These are phyloP conservation scores for Setaria italica DNA, from an alignment of 202 grass and related monocot genomes.

Conservation along the genomic window DNA sequence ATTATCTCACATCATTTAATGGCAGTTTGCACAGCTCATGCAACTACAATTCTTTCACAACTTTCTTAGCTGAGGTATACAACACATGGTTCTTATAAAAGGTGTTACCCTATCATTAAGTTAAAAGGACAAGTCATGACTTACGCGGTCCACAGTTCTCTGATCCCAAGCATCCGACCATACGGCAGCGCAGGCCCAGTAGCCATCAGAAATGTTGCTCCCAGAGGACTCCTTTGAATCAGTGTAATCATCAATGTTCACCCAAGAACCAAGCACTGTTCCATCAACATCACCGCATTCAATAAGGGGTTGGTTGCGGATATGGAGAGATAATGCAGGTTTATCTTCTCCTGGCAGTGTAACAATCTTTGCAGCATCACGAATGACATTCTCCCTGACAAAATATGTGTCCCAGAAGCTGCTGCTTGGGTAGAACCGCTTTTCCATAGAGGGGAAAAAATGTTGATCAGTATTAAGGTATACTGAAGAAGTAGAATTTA, in stretches of 20 bases:
- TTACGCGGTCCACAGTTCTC: slow-evolving; percentile 90
- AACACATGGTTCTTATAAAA: slow-evolving; percentile 21
- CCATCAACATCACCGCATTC: slow-evolving; percentile 93
- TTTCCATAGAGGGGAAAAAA: slow-evolving; percentile 45
- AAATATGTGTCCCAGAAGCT: slow-evolving; percentile 82
- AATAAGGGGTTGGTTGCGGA: slow-evolving; percentile 48
- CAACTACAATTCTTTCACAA: slow-evolving; percentile 11
- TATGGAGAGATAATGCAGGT: slow-evolving; percentile 58
- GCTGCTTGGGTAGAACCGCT: slow-evolving; percentile 93
- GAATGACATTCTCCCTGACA: slow-evolving; percentile 63
- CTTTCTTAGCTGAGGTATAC: slow-evolving; percentile 32
- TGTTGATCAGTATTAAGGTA: slow-evolving; percentile 48
- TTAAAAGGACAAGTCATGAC: slow-evolving; percentile 51
- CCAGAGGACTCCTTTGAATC: slow-evolving; percentile 55
- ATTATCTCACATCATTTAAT: slow-evolving; percentile 22
- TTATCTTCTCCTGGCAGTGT: slow-evolving; percentile 69
- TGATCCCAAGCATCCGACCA: slow-evolving; percentile 94
- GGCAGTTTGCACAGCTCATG: neutral
- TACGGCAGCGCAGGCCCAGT: slow-evolving; percentile 87
- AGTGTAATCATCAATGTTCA: slow-evolving; percentile 56
- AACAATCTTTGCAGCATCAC: slow-evolving; percentile 51
- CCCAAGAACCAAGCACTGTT: slow-evolving; percentile 83
- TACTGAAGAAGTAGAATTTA: slow-evolving; percentile 10
- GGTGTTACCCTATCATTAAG: slow-evolving; percentile 31
- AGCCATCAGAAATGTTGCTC: slow-evolving; percentile 59